A percentile compares a stretch with the other conserved stretches of the same genome.
Conservation (phyloP, 2,329 filamentous ascomycete genomes). For the Xylariomycetidae sp. region DNA sequence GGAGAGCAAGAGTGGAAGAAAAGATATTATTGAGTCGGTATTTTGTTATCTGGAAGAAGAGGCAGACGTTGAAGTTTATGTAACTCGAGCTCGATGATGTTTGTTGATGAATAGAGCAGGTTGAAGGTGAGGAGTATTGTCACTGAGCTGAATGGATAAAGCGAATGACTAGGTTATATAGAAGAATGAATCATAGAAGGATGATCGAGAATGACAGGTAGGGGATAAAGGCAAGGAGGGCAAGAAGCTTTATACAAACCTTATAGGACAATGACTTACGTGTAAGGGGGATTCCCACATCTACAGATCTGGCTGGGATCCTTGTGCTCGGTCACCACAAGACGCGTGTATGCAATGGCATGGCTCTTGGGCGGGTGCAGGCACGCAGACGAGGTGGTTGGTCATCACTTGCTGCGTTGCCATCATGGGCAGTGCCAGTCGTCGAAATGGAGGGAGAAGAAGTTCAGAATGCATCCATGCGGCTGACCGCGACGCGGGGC, state of each 20-base stretch:
- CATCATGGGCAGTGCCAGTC: too few species aligned
- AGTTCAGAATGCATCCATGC: too few species aligned
- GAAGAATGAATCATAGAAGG: constrained; percentile 3
- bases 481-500: too few species aligned
- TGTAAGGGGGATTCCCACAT: neutral
- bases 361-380: too few species aligned
- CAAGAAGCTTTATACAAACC: constrained; percentile 12
- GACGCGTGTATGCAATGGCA: too few species aligned
- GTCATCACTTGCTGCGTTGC: too few species aligned
- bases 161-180: constrained; percentile 6
- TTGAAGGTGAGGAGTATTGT: neutral
- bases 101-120: neutral
- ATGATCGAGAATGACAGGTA: constrained; percentile 1
- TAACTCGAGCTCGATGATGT: neutral
- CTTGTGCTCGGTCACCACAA: too few species aligned
- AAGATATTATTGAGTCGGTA: neutral
- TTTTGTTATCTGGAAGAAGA: neutral
- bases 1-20: neutral
- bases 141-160: neutral
- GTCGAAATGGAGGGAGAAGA: too few species aligned
- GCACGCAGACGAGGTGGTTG: too few species aligned
- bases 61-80: neutral
- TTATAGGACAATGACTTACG: constrained; percentile 3
- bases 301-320: too few species aligned
- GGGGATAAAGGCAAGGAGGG: too few species aligned